Evolutionary conservation across 2,329 filamentous ascomycete genomes (phyloP), one percentile per base, ranked within the genome.

Genomic region (Arthrobotrys megalospora): DNA sequence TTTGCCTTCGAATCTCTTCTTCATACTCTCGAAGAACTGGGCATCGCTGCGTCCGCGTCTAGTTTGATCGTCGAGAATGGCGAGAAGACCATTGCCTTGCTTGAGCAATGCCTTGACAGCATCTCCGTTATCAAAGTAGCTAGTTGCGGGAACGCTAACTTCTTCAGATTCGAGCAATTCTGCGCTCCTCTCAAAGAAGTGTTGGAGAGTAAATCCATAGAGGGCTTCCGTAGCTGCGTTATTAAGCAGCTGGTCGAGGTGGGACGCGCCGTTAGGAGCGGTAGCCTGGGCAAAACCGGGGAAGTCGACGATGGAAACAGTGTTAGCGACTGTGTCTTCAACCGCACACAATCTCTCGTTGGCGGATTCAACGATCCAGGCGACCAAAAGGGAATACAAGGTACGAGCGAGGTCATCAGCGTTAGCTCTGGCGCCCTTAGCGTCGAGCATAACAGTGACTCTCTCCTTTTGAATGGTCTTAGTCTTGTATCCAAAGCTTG

Each of bases 381-480:
- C 94, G 12, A 98, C 95, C 6, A 99, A 87, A 7, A 99, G 90
- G 4, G 94, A 95, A 85, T 99, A 99, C 0, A 99, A 86, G 0
- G 95, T 97, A 64, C 95, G 89, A 3, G 96, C 94, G 60, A 99
- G 89, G 84, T 98, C 96, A 83, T 98, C 94, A 14, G 96, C 96
- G 81, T 97, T 97, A 45, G 90, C 91, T 63, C 94, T 91, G 53
- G 96, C 96, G 45, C 96, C 96, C 72, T 90, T 91, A 6, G 95
- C 93, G 83, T 99, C 96, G 38, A 99, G 89, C 94, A 99, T 97
- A 80, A 99, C 93, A 0, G 96, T 99, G n/a, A 99, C 96, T 68
- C 96, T 91, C 86, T 99, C 96, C 80, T 94, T 92, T 83, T 96
- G 93, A 71, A 99, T 91, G 81, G 96, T 97, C 87, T 97, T 97